Conservation (phyloP, 1,284 basidiomycete genomes). For the Sanghuangporus weigelae region DNA sequence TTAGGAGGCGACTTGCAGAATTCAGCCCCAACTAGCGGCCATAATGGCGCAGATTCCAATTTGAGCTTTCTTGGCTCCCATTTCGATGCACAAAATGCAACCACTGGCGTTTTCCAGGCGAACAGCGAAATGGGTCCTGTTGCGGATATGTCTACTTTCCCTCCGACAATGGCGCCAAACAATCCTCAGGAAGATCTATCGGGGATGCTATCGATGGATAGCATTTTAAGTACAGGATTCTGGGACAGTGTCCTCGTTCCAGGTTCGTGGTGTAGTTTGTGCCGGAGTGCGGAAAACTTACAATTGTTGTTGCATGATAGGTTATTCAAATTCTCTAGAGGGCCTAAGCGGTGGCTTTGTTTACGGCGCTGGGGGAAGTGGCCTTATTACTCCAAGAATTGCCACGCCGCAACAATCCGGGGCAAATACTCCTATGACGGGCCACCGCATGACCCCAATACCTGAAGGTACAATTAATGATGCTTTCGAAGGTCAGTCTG, state of each 20-base stretch:
- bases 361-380: conserved; percentile 74
- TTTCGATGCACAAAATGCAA: conserved; percentile 13
- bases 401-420: conserved; percentile 34
- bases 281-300: conserved; percentile 9
- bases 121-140: conserved; percentile 77
- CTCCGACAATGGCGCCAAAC: conserved; percentile 68
- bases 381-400: conserved; percentile 53
- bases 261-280: conserved; percentile 41
- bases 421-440: conserved; percentile 28
- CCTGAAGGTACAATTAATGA: conserved; percentile 14
- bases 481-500: conserved; percentile 12
- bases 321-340: conserved; percentile 71
- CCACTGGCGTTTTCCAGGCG: conserved; percentile 56
- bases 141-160: conserved; percentile 73
- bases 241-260: conserved; percentile 83
- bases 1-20: not conserved
- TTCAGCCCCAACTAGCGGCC: conserved; percentile 20
- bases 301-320: conserved; percentile 32
- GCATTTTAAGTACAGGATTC: conserved; percentile 69
- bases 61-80: conserved; percentile 19
- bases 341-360: conserved; percentile 78
- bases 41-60: conserved; percentile 17
- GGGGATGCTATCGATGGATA: conserved; percentile 69
- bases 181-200: conserved; percentile 39
- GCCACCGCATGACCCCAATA: conserved; percentile 9